A percentile compares a stretch with the other conserved stretches of the same genome.
Conservation (phyloP, 805 yeast genomes). For the Yarrowia sp. region DNA sequence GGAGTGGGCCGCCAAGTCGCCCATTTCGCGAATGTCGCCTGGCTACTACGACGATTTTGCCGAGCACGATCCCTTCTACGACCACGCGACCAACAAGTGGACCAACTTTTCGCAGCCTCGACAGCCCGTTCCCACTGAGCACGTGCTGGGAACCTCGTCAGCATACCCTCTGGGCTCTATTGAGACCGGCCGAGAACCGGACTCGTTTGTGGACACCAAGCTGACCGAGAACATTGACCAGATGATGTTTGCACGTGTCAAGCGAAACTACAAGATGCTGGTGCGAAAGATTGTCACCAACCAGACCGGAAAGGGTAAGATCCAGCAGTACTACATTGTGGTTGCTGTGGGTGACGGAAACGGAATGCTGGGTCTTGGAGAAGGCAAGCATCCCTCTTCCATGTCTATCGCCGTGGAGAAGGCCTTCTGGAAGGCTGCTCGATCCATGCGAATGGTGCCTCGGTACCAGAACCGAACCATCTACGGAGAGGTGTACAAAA, state of each 20-base stretch:
- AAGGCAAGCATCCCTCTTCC: constrained; percentile 80
- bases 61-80: constrained; percentile 77
- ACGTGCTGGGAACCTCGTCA: constrained; percentile 55
- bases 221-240: constrained; percentile 23
- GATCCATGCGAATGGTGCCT: constrained; percentile 80
- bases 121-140: constrained; percentile 63
- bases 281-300: constrained; percentile 75
- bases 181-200: constrained; percentile 20
- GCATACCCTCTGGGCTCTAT: constrained; percentile 26
- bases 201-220: background rate
- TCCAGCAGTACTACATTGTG: constrained; percentile 77
- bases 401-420: constrained; percentile 78
- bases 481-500: constrained; percentile 79
- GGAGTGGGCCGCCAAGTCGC: constrained; percentile 58
- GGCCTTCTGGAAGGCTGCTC: constrained; percentile 94
- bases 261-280: constrained; percentile 55
- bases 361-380: constrained; percentile 95
- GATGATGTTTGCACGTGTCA: background rate
- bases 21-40: constrained; percentile 66
- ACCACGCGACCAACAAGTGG: constrained; percentile 59
- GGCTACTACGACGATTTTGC: constrained; percentile 73
- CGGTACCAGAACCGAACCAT: constrained; percentile 92
- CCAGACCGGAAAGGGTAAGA: constrained; percentile 92
- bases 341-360: constrained; percentile 91
- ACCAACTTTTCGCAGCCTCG: constrained; percentile 60